Evolutionary conservation across 179 eudicot genomes (phyloP).

Genomic region (Beta macrorhiza): DNA sequence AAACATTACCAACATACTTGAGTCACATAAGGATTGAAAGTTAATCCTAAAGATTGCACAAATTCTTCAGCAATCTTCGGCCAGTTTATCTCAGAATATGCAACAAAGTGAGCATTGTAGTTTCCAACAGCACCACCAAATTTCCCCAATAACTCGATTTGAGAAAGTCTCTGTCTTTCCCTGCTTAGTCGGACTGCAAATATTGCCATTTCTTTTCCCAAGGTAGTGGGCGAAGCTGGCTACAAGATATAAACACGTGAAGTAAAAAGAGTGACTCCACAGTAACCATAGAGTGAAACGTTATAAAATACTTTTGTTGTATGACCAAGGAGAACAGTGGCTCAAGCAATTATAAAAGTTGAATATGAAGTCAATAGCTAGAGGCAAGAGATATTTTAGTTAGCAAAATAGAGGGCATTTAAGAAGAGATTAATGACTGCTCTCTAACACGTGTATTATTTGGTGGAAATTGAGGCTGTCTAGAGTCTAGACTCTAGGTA

Average conservation of each 20-base stretch:
- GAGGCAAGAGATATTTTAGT: no score
- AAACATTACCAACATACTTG: conserved; percentile 49
- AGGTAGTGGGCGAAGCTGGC: conserved; percentile 97
- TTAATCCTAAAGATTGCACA: conserved; percentile 79
- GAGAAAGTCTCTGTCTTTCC: conserved; percentile 56
- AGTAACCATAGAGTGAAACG: neutral
- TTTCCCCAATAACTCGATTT: conserved; percentile 72
- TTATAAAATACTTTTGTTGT: neutral
- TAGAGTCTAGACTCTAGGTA: no score
- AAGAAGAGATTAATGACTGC: no score
- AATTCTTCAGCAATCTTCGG: conserved; percentile 78
- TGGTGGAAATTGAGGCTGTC: no score
- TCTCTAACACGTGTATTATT: no score
- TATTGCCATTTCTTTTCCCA: conserved; percentile 89
- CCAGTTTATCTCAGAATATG: conserved; percentile 86
- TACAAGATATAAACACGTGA: conserved; percentile 30
- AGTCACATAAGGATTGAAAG: conserved; percentile 90
- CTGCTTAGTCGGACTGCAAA: conserved; percentile 70
- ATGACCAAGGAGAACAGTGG: no score
- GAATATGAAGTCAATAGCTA: no score
- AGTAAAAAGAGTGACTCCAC: neutral
- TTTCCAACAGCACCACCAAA: conserved; percentile 98
- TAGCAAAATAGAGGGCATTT: no score
- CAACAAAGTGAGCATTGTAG: conserved; percentile 86
- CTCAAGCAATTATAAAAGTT: no score